These are phyloP conservation scores for Tricholoma sp. DNA, from an alignment of 768 basidiomycete species.

Conservation along the genomic window DNA sequence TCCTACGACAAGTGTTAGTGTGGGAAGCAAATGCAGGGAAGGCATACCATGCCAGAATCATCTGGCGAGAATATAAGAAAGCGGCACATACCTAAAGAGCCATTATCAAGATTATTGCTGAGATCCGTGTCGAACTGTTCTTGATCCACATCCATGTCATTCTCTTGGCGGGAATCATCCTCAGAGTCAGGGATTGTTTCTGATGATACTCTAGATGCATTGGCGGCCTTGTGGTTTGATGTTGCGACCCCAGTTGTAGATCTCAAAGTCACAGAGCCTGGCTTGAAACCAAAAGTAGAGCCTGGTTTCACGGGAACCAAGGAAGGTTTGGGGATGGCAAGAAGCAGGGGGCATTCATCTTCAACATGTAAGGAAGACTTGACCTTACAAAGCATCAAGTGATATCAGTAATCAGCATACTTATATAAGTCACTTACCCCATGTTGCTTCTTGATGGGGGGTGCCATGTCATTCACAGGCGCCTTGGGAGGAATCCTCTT, in stretches of 20 bases:
- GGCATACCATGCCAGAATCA: too few relatives aligned
- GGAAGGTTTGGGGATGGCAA: too few relatives aligned
- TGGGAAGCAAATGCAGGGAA: too few relatives aligned
- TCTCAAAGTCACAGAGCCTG: too few relatives aligned
- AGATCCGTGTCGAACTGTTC: neutral
- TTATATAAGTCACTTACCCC: neutral
- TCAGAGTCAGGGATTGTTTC: neutral
- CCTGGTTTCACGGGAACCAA: too few relatives aligned
- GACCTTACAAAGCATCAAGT: neutral
- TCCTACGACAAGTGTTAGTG: too few relatives aligned
- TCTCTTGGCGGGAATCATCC: neutral
- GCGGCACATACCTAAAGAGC: neutral
- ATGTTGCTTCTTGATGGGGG: neutral
- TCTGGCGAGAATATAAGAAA: too few relatives aligned
- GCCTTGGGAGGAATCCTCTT: neutral
- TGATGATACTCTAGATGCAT: neutral
- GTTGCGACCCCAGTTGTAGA: neutral
- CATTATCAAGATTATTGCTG: neutral
- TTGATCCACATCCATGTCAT: neutral
- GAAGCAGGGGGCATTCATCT: neutral
- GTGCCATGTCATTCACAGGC: neutral
- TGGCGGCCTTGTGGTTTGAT: neutral
- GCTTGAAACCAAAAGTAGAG: too few relatives aligned
- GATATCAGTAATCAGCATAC: neutral
- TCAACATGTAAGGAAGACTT: neutral